Base-by-base conservation (phyloP, 176 grass and related monocot species). In the Poa annua region DNA sequence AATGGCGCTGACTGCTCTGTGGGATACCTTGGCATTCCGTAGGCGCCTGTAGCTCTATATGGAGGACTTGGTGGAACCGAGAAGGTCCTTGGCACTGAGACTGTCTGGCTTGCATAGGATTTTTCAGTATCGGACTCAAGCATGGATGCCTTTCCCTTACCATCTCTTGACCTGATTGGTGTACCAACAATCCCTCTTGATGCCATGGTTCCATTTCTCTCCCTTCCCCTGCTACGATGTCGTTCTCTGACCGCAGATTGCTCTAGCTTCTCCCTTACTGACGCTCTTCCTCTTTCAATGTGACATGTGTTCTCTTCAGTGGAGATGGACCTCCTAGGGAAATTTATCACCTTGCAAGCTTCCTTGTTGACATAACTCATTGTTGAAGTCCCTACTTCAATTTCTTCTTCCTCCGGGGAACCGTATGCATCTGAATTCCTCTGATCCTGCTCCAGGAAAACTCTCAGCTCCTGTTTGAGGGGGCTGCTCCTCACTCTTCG, bases 401-500 rank as follows among this genome's bases (percentile, higher is more conserved):
- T 67, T 19, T 83, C 80, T 61, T 63, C 82, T 54, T 80, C 85
- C 0, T 76, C 70, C 32, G 59, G 19, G 47, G 76, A 86, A 50
- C 66, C 49, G 22, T 71, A 85, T 33, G 86, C 85, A 36, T 94
- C 93, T 49, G 89, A 96, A 65, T 52, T 76, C 57, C 82, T 93
- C 47, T 92, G 87, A 62, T 92, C 91, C 74, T 99, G 91, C 88
- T 96, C 91, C n/a, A 99, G 71, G 53, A 95, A 92, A 72, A 83
- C 83, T 24, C 96, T 91, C 33, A 99, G 69, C 81, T 96, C 96
- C 78, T 93, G 90, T 14, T 90, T 93, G 11, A 87, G 61, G 88
- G 87, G 85, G 70, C 71, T 95, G 76, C 68, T 89, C 22, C 65
- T 76, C 45, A 76, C 64, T 45, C 80, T 85, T 80, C 73, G 81